These are phyloP conservation scores for Moesziomyces antarcticus DNA, from an alignment of 1,284 basidiomycete genomes.

Conservation along the genomic window DNA sequence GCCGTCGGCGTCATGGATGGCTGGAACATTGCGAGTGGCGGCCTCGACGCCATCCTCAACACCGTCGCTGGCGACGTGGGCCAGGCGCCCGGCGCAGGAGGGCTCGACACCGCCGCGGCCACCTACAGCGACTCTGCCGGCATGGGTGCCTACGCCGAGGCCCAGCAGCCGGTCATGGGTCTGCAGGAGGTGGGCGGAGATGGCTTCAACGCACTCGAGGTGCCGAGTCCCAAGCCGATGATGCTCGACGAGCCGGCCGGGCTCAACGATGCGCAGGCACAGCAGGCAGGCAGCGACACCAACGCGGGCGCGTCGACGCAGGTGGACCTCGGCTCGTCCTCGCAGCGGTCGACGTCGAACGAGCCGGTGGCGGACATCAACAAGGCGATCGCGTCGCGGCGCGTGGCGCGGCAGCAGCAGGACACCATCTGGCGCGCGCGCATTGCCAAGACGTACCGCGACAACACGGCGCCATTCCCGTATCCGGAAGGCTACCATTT, in stretches of 20 bases:
- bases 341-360: slow-evolving; percentile 39
- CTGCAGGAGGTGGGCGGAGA: slow-evolving; percentile 25
- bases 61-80: slow-evolving; percentile 15
- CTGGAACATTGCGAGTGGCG: slow-evolving; percentile 43
- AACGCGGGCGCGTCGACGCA: slow-evolving; percentile 6
- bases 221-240: slow-evolving; percentile 42
- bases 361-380: slow-evolving; percentile 47
- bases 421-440: slow-evolving; percentile 61
- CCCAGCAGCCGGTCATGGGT: slow-evolving; percentile 8
- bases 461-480: slow-evolving; percentile 59
- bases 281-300: slow-evolving; percentile 13
- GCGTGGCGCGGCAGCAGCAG: slow-evolving; percentile 46
- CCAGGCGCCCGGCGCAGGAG: slow-evolving; percentile 22
- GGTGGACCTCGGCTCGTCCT: slow-evolving; percentile 38
- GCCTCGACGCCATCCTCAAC: slow-evolving; percentile 29
- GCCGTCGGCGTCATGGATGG: slow-evolving; percentile 57
- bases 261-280: slow-evolving; percentile 8
- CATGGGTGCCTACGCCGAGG: slow-evolving; percentile 18
- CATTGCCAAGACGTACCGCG: slow-evolving; percentile 61
- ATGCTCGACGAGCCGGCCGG: slow-evolving; percentile 27
- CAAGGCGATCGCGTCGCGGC: slow-evolving; percentile 43
- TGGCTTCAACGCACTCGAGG: slow-evolving; percentile 52
- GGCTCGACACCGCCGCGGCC: slow-evolving; percentile 35
- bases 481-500: slow-evolving; percentile 68
- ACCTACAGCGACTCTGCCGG: slow-evolving; percentile 41